Percentiles rank a stretch among this genome's conserved stretches.
phyloP scores from a whole-genome alignment of 345 rosid species.

The Gossypium ekmanianum region DNA sequence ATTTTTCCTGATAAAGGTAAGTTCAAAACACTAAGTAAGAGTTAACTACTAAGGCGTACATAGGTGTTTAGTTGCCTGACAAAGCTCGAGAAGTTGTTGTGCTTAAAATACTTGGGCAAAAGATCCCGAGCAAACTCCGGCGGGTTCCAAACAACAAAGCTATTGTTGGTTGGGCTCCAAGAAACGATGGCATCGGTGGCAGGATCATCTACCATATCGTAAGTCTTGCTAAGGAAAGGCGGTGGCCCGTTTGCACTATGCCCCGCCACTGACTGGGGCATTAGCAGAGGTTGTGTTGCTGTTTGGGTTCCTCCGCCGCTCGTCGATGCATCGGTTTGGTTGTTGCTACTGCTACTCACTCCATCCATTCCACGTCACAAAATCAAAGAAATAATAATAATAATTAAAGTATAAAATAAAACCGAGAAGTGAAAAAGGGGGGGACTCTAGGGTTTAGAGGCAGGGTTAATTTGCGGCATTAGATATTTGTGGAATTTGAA shows the following conservation, averaged over 20 bases:
- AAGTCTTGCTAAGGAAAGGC: slow-evolving; percentile 86
- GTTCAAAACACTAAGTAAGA: background rate
- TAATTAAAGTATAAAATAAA: background rate
- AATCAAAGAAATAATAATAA: background rate
- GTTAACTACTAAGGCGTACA: slow-evolving; percentile 29
- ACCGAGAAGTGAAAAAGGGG: background rate
- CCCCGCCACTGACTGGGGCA: slow-evolving; percentile 42
- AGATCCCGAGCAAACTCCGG: slow-evolving; percentile 81
- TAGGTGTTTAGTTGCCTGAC: slow-evolving; percentile 90
- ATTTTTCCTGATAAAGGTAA: background rate
- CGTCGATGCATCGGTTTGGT: slow-evolving; percentile 27
- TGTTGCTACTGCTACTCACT: slow-evolving; percentile 16
- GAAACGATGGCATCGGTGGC: slow-evolving; percentile 70
- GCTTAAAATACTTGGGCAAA: slow-evolving; percentile 83
- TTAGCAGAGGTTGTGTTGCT: background rate
- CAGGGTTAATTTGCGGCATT: slow-evolving; percentile 2
- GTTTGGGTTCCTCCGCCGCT: slow-evolving; percentile 16
- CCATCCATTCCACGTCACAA: slow-evolving; percentile 29
- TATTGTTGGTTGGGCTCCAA: slow-evolving; percentile 74
- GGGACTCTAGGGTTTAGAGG: slow-evolving; percentile 16
- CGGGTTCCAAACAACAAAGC: slow-evolving; percentile 86
- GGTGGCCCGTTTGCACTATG: slow-evolving; percentile 55
- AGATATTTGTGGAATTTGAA: background rate
- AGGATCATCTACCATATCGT: slow-evolving; percentile 90
- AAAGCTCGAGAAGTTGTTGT: slow-evolving; percentile 88